Conservation (phyloP, 2,329 filamentous ascomycete species). For the Colletotrichum tropicicola region DNA sequence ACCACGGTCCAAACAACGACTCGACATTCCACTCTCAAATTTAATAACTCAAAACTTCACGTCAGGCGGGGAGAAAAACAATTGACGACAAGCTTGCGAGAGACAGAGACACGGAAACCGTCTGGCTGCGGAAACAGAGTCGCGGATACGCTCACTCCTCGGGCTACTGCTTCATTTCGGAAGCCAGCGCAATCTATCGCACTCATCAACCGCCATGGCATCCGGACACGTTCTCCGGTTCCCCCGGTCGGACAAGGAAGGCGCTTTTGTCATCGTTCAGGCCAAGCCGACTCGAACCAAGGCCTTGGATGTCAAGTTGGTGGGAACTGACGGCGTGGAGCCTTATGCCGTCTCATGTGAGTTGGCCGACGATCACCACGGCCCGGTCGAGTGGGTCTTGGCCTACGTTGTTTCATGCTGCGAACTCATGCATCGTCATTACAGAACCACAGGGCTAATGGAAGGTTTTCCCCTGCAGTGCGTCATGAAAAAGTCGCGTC, state of each 20-base stretch:
- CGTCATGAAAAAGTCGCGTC: slow-evolving; percentile 60
- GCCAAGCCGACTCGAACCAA: slow-evolving; percentile 57
- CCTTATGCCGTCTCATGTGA: slow-evolving; percentile 68
- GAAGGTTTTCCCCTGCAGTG: slow-evolving; percentile 24
- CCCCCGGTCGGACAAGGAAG: slow-evolving; percentile 60
- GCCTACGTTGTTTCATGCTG: slow-evolving; percentile 33
- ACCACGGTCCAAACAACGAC: no score
- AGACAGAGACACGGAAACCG: no score
- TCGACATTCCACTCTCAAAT: not conserved
- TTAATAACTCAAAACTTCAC: not conserved
- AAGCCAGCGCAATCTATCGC: not conserved
- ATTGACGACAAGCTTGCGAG: not conserved
- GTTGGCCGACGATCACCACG: slow-evolving; percentile 40
- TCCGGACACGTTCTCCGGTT: slow-evolving; percentile 61
- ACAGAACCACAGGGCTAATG: slow-evolving; percentile 12
- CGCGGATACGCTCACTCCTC: not conserved
- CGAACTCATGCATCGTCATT: slow-evolving; percentile 12
- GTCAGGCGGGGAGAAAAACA: not conserved
- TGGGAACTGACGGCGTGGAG: slow-evolving; percentile 73
- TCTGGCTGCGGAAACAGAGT: no score
- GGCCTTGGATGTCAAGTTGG: slow-evolving; percentile 71
- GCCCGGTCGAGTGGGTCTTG: slow-evolving; percentile 24
- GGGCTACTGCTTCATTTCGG: slow-evolving; percentile 8
- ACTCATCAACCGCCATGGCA: slow-evolving; percentile 14
- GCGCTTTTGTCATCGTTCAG: slow-evolving; percentile 68